Base-by-base conservation (phyloP, 2,329 filamentous ascomycete genomes). In the Neurospora sp. region DNA sequence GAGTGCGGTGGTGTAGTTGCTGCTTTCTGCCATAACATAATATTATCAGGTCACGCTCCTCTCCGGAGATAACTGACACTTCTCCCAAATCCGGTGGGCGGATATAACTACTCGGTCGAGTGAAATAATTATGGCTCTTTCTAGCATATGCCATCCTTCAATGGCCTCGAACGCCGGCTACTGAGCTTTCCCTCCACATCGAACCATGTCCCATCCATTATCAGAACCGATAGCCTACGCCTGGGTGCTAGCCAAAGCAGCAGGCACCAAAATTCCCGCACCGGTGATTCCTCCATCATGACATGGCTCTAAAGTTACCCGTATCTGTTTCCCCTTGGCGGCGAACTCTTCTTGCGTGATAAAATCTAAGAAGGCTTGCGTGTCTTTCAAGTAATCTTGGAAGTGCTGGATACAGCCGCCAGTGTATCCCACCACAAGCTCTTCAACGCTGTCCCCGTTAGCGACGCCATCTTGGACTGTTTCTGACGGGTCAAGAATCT, bases 401-500 rank as follows among this genome's bases (percentile, higher is more conserved):
- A 91, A 91, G 15, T 80, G 76, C 78, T 93, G 91, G 71, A 94
- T 94, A 76, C 91, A 93, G 6, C 91, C 90, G 39, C 92, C 92
- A 0, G 92, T 93, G 77, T 92, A 94, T 1, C 91, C 92, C 28
- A 94, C 90, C 1, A 92, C 88, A 38, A 95, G 78, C 74, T 92
- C 89, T 71, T 81, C 74, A 46, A 70, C 71, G n/a, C 66, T 57
- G 6, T 33, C 52, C 8, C 28, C 12, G 1, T 28, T 28, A 6
- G 68, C 70, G 15, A 19, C 71, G 71, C 41, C 40, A 70, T 70
- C 69, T 28, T 67, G 52, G 57, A 69, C 67, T 1, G 69, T 69
- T 10, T 66, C 67, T 1, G 76, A 72, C 19, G 65, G 78, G 43
- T 81, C 73, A 19, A 77, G 81, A 12, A 95, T 84, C 74, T 94